Conservation (phyloP, 306 rosid genomes). For the Casuarina glauca region DNA sequence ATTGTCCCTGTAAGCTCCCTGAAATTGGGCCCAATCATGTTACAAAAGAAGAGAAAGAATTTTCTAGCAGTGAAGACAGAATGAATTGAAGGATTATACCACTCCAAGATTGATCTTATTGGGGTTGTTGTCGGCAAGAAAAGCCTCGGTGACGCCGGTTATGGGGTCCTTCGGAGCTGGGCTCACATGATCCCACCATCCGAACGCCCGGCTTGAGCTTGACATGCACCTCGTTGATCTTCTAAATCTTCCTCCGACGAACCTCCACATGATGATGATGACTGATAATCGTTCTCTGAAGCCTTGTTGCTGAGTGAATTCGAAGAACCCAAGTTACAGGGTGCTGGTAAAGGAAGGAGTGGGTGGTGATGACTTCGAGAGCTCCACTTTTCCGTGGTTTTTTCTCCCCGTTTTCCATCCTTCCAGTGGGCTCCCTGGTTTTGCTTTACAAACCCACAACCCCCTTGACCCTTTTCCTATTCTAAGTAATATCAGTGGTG, state of each 20-base stretch:
- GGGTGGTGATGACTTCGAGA: background rate
- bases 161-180: constrained; percentile 44
- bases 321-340: background rate
- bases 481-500: background rate
- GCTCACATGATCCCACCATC: constrained; percentile 36
- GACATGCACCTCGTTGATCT: constrained; percentile 22
- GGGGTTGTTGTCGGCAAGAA: constrained; percentile 35
- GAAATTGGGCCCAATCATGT: background rate
- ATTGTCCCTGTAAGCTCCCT: constrained; percentile 49
- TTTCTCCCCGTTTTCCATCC: background rate
- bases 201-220: constrained; percentile 13
- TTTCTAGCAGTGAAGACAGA: background rate
- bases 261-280: constrained; percentile 12
- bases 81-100: constrained; percentile 19
- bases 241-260: background rate
- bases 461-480: background rate
- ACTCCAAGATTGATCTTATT: constrained; percentile 47
- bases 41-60: background rate
- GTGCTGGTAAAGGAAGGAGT: background rate
- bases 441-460: background rate
- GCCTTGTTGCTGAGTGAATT: background rate
- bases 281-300: background rate
- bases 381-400: constrained; percentile 6
- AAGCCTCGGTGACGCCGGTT: constrained; percentile 35
- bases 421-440: constrained; percentile 26